These are phyloP conservation scores for Monosporascus ibericus DNA, from an alignment of 2,329 filamentous ascomycete species.

Conservation along the genomic window DNA sequence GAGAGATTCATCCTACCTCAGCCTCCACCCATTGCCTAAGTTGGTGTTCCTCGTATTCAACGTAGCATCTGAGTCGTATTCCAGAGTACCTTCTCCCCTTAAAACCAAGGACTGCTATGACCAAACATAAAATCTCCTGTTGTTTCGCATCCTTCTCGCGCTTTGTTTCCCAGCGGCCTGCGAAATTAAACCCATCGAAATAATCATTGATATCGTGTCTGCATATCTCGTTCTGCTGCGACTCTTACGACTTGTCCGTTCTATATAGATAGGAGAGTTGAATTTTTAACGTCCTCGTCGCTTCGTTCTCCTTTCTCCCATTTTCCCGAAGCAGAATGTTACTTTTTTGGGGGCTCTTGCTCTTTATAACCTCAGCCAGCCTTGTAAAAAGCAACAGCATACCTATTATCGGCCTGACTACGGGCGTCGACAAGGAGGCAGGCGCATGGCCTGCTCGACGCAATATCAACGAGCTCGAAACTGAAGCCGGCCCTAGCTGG, in stretches of 20 bases:
- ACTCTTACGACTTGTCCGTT: no score
- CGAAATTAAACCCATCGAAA: no score
- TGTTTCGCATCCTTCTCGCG: neutral
- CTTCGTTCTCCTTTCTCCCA: neutral
- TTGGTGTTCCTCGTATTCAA: neutral
- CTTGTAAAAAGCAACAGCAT: conserved; percentile 1
- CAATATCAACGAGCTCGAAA: conserved; percentile 41
- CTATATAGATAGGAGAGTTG: no score
- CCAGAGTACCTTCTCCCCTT: neutral
- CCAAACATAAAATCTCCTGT: neutral
- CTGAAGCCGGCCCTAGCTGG: conserved; percentile 19
- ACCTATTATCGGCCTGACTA: conserved; percentile 18
- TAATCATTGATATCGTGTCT: no score
- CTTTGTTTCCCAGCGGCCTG: neutral
- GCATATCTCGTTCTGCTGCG: no score
- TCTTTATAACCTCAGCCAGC: conserved; percentile 3
- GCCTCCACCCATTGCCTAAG: neutral
- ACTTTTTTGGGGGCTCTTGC: neutral
- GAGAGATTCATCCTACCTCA: neutral
- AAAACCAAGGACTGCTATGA: neutral
- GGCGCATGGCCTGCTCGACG: conserved; percentile 37
- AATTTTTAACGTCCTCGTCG: no score
- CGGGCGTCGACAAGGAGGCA: conserved; percentile 22
- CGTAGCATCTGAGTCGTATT: neutral
- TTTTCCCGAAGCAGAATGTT: neutral